Evolutionary conservation across 1,284 basidiomycete species (phyloP), one percentile per base, ranked within the genome.

Genomic region (Malassezia furfur): DNA sequence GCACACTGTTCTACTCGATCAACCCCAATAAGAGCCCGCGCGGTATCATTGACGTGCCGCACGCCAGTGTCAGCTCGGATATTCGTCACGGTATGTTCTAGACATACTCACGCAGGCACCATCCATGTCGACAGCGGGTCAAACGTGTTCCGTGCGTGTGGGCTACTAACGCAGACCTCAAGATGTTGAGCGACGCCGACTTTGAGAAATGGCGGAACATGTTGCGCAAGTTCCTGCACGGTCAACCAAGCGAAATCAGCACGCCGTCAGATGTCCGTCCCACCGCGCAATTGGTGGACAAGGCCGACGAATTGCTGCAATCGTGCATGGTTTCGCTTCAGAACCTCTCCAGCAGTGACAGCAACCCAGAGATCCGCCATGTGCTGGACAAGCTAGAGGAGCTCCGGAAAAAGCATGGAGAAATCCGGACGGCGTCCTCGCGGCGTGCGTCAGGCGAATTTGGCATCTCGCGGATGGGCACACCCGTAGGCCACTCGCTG

Each of bases 51-150:
- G 70, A 69, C 35, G 69, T 74, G 46, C 65, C 67, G 1, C 68
- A 71, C 52, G 72, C 72, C 10, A 68, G 66, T 21, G 70, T 74
- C 37, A 71, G 67, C 17, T 63, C 58, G 52, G 64, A 63, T 54
- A 64, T 64, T 53, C 61, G 67, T 4, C 70, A 74, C 44, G 59
- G 62, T 61, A 52, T 44, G 49, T 31, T 12, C 25, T 36, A 37
- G 9, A 3, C 7, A 15, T 1, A 5, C n/a, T 28, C 36, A 17
- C 25, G 0, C 38, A 63, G 68, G 70, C 30, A 70, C 72, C 14
- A 64, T 74, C 38, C 72, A 74, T 52, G 68, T 72, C 17, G 72
- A 74, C 53, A 70, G 67, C 25, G 72, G 72, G 0, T 52, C 64
- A 3, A 67, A 58, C 32, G 68, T 72, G 3, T 74, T 72, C 50